Conservation (phyloP, 1,284 basidiomycete genomes). For the Ceratobasidium sp. region DNA sequence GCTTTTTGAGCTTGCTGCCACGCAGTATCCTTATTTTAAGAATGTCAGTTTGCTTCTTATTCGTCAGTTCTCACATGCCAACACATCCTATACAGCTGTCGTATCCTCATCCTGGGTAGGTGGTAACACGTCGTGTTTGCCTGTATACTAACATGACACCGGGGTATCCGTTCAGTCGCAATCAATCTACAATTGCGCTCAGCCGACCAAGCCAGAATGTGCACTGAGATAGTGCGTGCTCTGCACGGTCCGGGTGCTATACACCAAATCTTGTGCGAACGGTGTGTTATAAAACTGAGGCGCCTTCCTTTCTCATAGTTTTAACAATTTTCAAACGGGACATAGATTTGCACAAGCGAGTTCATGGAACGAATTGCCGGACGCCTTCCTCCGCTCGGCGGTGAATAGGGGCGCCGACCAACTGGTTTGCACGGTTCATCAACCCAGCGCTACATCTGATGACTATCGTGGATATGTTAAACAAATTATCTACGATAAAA, state of each 20-base stretch:
- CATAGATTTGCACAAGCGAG: constrained; percentile 11
- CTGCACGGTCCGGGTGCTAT: not conserved
- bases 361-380: constrained; percentile 6
- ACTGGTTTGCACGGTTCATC: not conserved
- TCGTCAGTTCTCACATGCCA: not conserved
- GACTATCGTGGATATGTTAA: not conserved
- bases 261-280: constrained; percentile 15
- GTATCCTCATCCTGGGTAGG: constrained; percentile 18
- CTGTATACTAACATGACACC: too few relatives aligned
- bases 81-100: constrained; percentile 7
- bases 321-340: too few relatives aligned
- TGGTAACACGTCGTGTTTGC: not conserved
- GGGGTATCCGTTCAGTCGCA: not conserved
- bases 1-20: not conserved
- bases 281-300: not conserved
- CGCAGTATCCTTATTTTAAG: not conserved
- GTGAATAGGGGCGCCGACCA: constrained; percentile 24
- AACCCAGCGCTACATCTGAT: not conserved
- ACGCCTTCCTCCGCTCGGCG: not conserved
- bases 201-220: not conserved
- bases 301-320: not conserved
- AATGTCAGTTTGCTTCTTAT: not conserved
- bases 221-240: not conserved
- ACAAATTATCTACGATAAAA: not conserved
- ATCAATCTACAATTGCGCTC: not conserved